These are phyloP conservation scores for Pichia norvegensis DNA, from an alignment of 1,139 yeast genomes.

Conservation along the genomic window DNA sequence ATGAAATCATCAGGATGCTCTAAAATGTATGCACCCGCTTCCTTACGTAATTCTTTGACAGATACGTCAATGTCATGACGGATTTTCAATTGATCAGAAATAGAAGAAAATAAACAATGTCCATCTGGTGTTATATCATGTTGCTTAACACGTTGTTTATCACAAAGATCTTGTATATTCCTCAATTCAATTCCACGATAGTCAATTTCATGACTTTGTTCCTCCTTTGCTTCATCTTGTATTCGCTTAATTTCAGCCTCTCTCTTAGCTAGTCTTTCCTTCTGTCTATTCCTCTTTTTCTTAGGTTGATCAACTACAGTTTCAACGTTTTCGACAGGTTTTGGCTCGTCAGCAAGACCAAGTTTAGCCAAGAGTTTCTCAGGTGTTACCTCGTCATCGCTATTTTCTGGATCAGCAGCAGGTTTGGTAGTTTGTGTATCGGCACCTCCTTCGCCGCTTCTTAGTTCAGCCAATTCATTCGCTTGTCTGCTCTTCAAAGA, in stretches of 20 bases:
- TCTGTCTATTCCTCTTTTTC: conserved; percentile 67
- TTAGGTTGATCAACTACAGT: conserved; percentile 19
- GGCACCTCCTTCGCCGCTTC: background rate
- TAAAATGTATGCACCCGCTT: conserved; percentile 62
- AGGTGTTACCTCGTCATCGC: conserved; percentile 49
- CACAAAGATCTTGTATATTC: conserved; percentile 48
- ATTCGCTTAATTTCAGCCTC: conserved; percentile 60
- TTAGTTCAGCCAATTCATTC: conserved; percentile 35
- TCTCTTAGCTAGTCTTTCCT: conserved; percentile 71
- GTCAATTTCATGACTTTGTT: conserved; percentile 62
- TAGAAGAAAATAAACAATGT: conserved; percentile 83
- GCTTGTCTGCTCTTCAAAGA: conserved; percentile 48
- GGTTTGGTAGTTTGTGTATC: conserved; percentile 13
- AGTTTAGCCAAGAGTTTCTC: conserved; percentile 55
- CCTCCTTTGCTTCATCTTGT: conserved; percentile 60
- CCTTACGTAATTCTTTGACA: conserved; percentile 49
- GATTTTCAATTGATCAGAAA: conserved; percentile 61
- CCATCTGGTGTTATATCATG: conserved; percentile 84
- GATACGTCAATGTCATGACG: conserved; percentile 40
- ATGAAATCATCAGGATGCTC: conserved; percentile 58
- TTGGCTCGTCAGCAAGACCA: conserved; percentile 25
- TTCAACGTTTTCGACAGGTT: conserved; percentile 1
- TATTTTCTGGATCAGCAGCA: conserved; percentile 24
- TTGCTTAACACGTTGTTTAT: conserved; percentile 40
- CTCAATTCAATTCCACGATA: conserved; percentile 63